Conservation (phyloP, 495 filamentous ascomycete genomes). For the Xylaria sp. region DNA sequence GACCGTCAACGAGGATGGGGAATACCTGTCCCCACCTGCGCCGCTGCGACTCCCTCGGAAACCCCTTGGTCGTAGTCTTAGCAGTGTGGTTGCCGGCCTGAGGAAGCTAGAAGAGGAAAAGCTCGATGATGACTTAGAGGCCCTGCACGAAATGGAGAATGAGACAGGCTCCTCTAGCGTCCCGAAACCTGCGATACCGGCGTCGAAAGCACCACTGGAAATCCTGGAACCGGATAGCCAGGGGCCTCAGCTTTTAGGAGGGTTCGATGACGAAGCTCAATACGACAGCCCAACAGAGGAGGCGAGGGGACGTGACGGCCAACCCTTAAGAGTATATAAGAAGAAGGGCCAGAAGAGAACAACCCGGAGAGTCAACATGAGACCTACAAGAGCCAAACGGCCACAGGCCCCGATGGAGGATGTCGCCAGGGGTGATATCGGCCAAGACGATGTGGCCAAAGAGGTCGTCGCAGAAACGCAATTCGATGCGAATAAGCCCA, state of each 20-base stretch:
- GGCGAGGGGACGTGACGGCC: slow-evolving; percentile 50
- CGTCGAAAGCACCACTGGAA: slow-evolving; percentile 35
- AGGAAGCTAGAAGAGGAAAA: slow-evolving; percentile 80
- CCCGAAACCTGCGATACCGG: slow-evolving; percentile 31
- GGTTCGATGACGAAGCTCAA: slow-evolving; percentile 62
- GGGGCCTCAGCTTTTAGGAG: slow-evolving; percentile 58
- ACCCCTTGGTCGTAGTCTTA: slow-evolving; percentile 75
- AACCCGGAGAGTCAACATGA: slow-evolving; percentile 80
- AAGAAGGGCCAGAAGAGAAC: slow-evolving; percentile 93
- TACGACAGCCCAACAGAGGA: slow-evolving; percentile 60
- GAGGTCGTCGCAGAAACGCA: slow-evolving; percentile 56
- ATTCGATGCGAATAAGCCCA: slow-evolving; percentile 36
- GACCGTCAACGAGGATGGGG: slow-evolving; percentile 56
- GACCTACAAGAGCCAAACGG: slow-evolving; percentile 50
- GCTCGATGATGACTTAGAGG: slow-evolving; percentile 79
- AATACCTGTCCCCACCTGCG: slow-evolving; percentile 50
- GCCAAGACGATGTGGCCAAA: slow-evolving; percentile 28
- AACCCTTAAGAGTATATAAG: slow-evolving; percentile 72
- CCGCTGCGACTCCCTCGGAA: slow-evolving; percentile 66
- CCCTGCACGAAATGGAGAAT: slow-evolving; percentile 79
- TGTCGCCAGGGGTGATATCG: slow-evolving; percentile 18
- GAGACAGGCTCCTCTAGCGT: slow-evolving; percentile 44
- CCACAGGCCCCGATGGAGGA: slow-evolving; percentile 45
- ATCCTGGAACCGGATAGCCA: slow-evolving; percentile 72
- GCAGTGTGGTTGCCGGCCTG: slow-evolving; percentile 77